A percentile compares a stretch with the other conserved stretches of the same genome.
Conservation (phyloP, 78 protist genomes). For the slime mould (Dictyostelium discoideum) region DNA sequence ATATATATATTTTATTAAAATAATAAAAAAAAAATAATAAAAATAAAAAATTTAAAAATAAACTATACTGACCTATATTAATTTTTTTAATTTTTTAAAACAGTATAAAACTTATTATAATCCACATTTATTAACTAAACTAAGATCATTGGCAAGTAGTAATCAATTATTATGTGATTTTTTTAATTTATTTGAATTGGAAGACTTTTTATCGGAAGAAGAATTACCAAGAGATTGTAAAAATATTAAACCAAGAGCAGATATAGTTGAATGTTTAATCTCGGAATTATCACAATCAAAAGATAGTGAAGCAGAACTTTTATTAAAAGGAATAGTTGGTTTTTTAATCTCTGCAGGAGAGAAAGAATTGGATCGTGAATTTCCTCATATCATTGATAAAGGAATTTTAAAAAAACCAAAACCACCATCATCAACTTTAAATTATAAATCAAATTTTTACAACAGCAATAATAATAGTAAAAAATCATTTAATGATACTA, state of each 20-base stretch:
- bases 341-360: conserved; percentile 2
- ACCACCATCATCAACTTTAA: background rate
- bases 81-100: background rate
- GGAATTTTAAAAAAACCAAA: background rate
- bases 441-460: background rate
- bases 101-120: background rate
- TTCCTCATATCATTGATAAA: background rate
- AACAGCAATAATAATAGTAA: background rate
- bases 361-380: background rate
- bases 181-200: background rate
- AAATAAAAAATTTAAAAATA: no score
- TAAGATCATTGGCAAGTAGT: conserved; percentile 8
- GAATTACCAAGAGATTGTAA: background rate
- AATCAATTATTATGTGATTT: conserved; percentile 1
- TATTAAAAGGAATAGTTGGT: background rate
- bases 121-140: conserved; percentile 5
- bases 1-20: no score
- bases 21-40: no score
- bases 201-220: background rate
- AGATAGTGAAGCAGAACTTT: background rate
- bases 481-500: background rate
- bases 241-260: conserved; percentile 1
- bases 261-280: background rate
- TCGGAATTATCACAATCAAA: background rate
- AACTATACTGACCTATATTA: no score